Conservation (phyloP, 352 stramenopile genomes). For the Phytophthora aleatoria region DNA sequence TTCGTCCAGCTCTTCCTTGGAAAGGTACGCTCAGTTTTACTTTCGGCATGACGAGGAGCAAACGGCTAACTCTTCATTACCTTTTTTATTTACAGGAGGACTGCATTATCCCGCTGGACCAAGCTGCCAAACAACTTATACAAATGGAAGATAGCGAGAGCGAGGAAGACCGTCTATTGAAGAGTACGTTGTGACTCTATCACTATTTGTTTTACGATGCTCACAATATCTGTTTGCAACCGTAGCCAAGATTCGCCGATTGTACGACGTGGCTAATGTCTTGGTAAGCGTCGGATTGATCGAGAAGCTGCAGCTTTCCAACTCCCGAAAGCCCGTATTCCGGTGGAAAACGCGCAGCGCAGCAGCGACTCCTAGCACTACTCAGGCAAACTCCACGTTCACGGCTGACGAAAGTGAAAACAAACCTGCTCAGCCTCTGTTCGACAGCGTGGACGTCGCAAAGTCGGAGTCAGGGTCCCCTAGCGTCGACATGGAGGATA, state of each 20-base stretch:
- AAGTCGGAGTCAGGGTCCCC: constrained; percentile 16
- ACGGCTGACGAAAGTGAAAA: constrained; percentile 5
- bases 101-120: constrained; percentile 91
- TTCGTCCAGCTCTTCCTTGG: constrained; percentile 96
- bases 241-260: constrained; percentile 93
- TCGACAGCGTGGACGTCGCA: not conserved
- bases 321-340: constrained; percentile 85
- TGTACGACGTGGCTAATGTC: constrained; percentile 98
- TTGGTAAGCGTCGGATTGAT: constrained; percentile 93
- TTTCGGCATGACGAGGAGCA: not conserved
- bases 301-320: constrained; percentile 86
- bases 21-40: constrained; percentile 47
- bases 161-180: constrained; percentile 78
- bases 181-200: constrained; percentile 52
- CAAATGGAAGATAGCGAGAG: constrained; percentile 82
- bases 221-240: constrained; percentile 8
- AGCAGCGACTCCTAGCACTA: not conserved
- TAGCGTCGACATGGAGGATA: constrained; percentile 24
- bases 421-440: constrained; percentile 5
- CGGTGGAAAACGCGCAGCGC: constrained; percentile 65
- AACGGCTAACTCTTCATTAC: constrained; percentile 1
- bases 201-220: not conserved
- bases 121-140: constrained; percentile 94
- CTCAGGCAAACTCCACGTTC: not conserved
- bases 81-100: constrained; percentile 56